Evolutionary conservation across 2,329 filamentous ascomycete species (phyloP), one percentile per base, ranked within the genome.

Genomic region (Cladophialophora yegresii): DNA sequence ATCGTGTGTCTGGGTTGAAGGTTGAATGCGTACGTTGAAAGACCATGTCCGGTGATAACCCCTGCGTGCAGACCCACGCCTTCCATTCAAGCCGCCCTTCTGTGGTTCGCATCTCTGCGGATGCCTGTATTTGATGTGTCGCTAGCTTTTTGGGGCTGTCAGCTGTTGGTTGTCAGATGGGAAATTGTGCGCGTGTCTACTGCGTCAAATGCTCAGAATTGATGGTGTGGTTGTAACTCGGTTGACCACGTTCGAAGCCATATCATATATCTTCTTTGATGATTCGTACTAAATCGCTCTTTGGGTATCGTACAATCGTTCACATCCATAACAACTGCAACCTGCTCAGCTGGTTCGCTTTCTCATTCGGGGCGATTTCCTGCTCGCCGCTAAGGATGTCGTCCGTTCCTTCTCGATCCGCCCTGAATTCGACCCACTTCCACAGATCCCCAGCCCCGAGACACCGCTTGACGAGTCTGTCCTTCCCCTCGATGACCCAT

Each of bases 401-500:
- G 51, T 61, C 50, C 66, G 58, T 50, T 67, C 67, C 54, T 71
- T 71, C 50, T 70, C 68, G 32, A 70, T 65, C 45, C 69, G 54
- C 23, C 68, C 64, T 28, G 54, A 58, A 28, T 50, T 61, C 13
- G 43, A 55, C 12, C 23, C 54, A 30, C 55, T 58, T 2, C 43
- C 45, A 4, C 54, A 30, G 12, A 36, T 13, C 6, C 49, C 54
- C 8, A 56, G 23, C 9, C 62, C 60, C 16, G 60, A 64, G 36
- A 63, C 23, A 26, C 63, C 58, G 63, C 65, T 60, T 8, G 54
- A 61, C 9, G 63, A 64, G 6, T 61, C 64, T n/a, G 58, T 71
- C 50, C 64, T 51, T 32, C 57, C 62, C 43, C 64, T 64, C 1
- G 66, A 33, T 10, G 65, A 23, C 33, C 45, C 58, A 45, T 66